Base-by-base conservation (phyloP, 2,329 filamentous ascomycete genomes). In the Colletotrichum eleusines region DNA sequence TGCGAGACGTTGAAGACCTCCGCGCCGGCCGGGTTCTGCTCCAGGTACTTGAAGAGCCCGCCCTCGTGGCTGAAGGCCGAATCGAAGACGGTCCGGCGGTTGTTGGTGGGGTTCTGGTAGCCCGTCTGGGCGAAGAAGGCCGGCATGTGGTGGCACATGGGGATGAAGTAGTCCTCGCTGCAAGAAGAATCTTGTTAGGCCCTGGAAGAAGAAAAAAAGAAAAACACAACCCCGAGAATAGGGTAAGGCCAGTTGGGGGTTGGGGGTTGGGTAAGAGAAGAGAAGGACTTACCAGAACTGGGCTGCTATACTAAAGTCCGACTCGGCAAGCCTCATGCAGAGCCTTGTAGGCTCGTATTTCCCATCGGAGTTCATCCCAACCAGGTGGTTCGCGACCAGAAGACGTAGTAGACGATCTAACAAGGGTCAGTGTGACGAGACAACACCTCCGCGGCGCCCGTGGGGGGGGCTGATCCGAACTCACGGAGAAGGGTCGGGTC, bases 1-100 rank as follows among this genome's bases (percentile, higher is more conserved):
- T 69, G 66, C 14, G 51, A 16, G 4, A 57, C n/a, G n/a, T 69
- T 69, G 28, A 69, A 69, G 1, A 26, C 28, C 31, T 53, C n/a
- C n/a, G 1, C 66, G 35, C 28, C 54, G 18, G 1, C 16, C 0
- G 61, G 53, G 16, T 59, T 4, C 6, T 40, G 23, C 4, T 59
- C 6, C 2, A 65, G 4, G 3, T 69, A 69, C 7, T 42, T 28
- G 35, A 69, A 69, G 0, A 65, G 16, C 7, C 66, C 66, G 3
- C 53, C 61, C 9, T 59, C 16, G 42, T 18, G 46, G 26, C 50
- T 16, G n/a, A 65, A 65, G 1, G 44, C 3, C 1, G 53, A 65
- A 12, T 59, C 53, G 18, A 69, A 65, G 42, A 59, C 28, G 0
- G 53, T 65, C 1, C 28, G n/a, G 3, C 53, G 44, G 1, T 18